Base-by-base conservation (phyloP, 2,329 filamentous ascomycete species). In the Canariomyces notabilis region DNA sequence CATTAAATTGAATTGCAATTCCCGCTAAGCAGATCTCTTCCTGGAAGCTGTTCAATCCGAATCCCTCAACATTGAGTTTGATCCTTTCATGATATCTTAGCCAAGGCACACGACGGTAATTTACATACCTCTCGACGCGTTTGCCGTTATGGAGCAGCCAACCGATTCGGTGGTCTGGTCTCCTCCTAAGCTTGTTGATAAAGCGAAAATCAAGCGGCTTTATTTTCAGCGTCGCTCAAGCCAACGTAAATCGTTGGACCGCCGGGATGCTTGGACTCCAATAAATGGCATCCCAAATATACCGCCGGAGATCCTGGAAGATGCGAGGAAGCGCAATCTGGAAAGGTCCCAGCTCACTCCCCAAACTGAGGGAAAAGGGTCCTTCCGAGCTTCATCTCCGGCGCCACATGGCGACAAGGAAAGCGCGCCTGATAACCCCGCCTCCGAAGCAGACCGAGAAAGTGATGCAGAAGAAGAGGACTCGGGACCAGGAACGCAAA, bases 201-300 rank as follows among this genome's bases (percentile, higher is more conserved):
- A 37, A 16, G 18, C 34, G 5, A 40, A 15, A 16, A 52, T 64
- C 0, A 61, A 57, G 9, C 60, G 59, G 6, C 61, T 50, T 11
- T 50, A 63, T 16, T 48, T 62, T 15, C 61, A 45, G 19, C 61
- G 74, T 6, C 66, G 69, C 0, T 61, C 57, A 14, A 64, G 70
- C 33, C 73, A 75, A 51, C 59, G 59, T 20, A 42, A 44, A 4
- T 55, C 74, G 2, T 57, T 74, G 1, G 61, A 66, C 2, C 46
- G 54, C 0, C 40, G 58, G 3, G 58, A 63, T 42, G 61, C 70
- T 2, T 74, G 71, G 71, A 49, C 48, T 7, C 51, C 54, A 15
- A n/a, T n/a, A n/a, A 56, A 60, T 8, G 60, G 58, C 2, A 23
- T 56, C 3, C 51, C 54, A 34, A 65, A 67, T 37, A 52, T 72